Evolutionary conservation across 2,329 filamentous ascomycete genomes (phyloP), one percentile per base, ranked within the genome.

Genomic region (Claviceps spartinae): DNA sequence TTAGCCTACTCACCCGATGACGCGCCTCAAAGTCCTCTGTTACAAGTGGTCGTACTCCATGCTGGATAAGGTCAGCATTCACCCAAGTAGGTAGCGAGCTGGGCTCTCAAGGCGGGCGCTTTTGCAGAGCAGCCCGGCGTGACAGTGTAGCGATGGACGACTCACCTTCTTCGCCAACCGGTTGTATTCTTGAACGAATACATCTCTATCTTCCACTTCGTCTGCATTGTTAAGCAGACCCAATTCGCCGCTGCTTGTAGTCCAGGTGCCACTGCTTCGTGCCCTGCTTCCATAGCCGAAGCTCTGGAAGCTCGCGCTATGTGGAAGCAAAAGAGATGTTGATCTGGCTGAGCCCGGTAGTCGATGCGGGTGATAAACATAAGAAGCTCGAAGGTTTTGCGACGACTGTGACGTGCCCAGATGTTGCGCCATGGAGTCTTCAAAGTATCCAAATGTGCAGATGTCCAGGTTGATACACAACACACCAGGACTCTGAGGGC

Each of bases 121-220:
- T 16, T 1, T 48, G 2, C 56, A 47, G 6, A n/a, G 36, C 36
- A 40, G 18, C 22, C 16, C 14, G 20, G 47, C 16, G 30, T 34
- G 36, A 40, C 36, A 2, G 7, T 18, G 9, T 18, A 30, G 1
- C 8, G 16, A 18, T 30, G 20, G 5, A 6, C 5, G 14, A 40
- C 49, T 36, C 55, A 81, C 80, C 72, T 78, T 78, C 52, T 69
- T 72, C 2, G 81, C 81, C 5, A 83, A 62, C 4, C 71, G 68
- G 61, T 84, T 84, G 62, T 82, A 85, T 57, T 82, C 76, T 7
- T 72, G 59, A 5, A 82, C 62, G 60, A 78, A 79, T 2, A 65
- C 59, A 1, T 65, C 61, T 34, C 77, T 69, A 50, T 76, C 70
- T 38, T 74, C 71, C 16, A 73, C 62, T 34, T 74, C 73, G 42